Evolutionary conservation across 1,284 basidiomycete species (phyloP), one percentile per base, ranked within the genome.

Genomic region (Heliocybe sulcata): DNA sequence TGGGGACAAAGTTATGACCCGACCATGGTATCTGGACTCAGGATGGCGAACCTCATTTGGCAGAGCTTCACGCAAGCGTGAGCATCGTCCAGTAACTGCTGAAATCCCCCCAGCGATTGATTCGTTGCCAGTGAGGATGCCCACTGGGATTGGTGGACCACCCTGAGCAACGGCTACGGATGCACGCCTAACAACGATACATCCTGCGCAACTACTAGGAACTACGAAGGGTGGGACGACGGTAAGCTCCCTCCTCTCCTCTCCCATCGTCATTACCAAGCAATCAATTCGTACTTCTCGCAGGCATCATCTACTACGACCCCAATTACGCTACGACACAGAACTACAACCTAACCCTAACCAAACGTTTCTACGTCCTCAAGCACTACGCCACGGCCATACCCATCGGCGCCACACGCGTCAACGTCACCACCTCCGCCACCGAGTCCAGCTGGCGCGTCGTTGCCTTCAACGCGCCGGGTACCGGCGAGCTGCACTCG

Each of bases 91-190:
- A 23, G 29, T 9, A 16, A 54, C 16, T 19, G 20, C 19, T 20
- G 25, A 52, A 26, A 20, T 33, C 51, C 26, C 22, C 56, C 42
- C 51, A 33, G 33, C 27, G 42, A 53, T 54, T 48, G 23, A 54
- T 54, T 22, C 48, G 52, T 48, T 8, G 38, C 16, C 16, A 42
- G 38, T 35, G 56, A 58, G 10, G 61, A 64, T 47, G 53, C 59
- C 14, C 61, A 63, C 51, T 63, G 63, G 53, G 63, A 65, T 53
- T 65, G 60, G 55, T 65, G 63, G 63, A 60, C 60, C 10, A 60
- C 63, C 10, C 47, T 65, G 3, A 61, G 60, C 12, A 60, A 54
- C 42, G 60, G 57, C 11, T 58, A 63, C 16, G 63, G 63, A 1
- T 65, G 63, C 53, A 57, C 57, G 12, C 63, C 63, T 1, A 38